Base-by-base conservation (phyloP, 371 early-diverging fungal species). In the Actinomortierella ambigua region DNA sequence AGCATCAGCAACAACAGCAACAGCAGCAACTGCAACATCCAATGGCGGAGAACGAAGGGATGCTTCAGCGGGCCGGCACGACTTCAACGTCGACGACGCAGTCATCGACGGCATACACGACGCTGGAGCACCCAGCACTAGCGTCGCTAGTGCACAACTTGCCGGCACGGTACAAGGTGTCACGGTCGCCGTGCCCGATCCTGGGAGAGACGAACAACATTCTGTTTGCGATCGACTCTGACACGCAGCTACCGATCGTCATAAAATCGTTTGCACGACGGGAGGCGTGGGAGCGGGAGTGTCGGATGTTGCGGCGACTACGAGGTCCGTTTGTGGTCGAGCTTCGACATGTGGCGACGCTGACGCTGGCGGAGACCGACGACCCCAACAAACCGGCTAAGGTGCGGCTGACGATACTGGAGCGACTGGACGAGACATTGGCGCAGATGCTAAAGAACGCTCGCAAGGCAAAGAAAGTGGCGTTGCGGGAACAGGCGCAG, bases 361-460 rank as follows among this genome's bases (percentile, higher is more conserved):
- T 70, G 17, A 61, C 61, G 13, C 47, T 70, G 9, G 59, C 65
- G 7, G 71, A 70, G n/a, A 65, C 65, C 18, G 71, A 70, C 34
- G 71, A 70, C 5, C 62, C 71, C 9, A 58, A 65, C 52, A 59
- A 61, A 24, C 71, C 59, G 4, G 59, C 65, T 53, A 70, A 65
- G 53, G 50, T 70, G 18, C 65, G 71, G 15, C 27, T 70, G 18
- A 65, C 71, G 3, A 62, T 70, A n/a, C 59, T 65, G 26, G 71
- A 70, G 54, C 42, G 71, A 27, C 22, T 70, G 55, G 71, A 70
- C 20, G 71, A 70, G 28, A 70, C 71, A 0, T 50, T 70, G 27
- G 71, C 71, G 3, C 59, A 70, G 48, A 70, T 70, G 71, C 28
- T 70, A 18, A 61, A 70, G 56, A 70, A 70, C n/a, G 71, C 71